A percentile compares a stretch with the other conserved stretches of the same genome.
These are phyloP conservation scores for Hypoxylon perforatum DNA, from an alignment of 495 filamentous ascomycete genomes.

Conservation along the genomic window DNA sequence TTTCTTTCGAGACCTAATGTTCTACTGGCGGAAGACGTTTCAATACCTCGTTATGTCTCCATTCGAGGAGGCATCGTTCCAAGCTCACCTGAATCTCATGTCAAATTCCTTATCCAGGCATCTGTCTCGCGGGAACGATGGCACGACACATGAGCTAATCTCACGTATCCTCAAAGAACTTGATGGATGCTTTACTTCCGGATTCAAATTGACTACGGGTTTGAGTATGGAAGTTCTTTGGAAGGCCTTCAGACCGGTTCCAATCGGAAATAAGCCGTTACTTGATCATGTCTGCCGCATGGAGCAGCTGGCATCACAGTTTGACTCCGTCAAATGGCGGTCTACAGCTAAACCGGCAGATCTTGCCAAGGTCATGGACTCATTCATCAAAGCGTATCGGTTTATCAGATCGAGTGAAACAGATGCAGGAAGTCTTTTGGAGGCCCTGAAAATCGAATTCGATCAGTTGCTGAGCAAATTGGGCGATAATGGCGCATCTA, in stretches of 20 bases:
- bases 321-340: slow-evolving; percentile 72
- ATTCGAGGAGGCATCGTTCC: slow-evolving; percentile 67
- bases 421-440: slow-evolving; percentile 56
- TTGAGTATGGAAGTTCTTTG: slow-evolving; percentile 88
- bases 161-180: slow-evolving; percentile 45
- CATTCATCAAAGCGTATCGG: slow-evolving; percentile 63
- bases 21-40: slow-evolving; percentile 70
- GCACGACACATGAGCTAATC: slow-evolving; percentile 43
- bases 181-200: slow-evolving; percentile 56
- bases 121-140: slow-evolving; percentile 31
- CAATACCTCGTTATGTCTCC: slow-evolving; percentile 49
- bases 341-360: slow-evolving; percentile 55
- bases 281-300: slow-evolving; percentile 69
- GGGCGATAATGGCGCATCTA: slow-evolving; percentile 51
- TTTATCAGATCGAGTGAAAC: slow-evolving; percentile 56
- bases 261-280: slow-evolving; percentile 51
- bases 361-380: slow-evolving; percentile 58
- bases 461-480: slow-evolving; percentile 61
- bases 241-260: slow-evolving; percentile 72
- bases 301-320: slow-evolving; percentile 76
- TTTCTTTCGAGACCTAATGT: slow-evolving; percentile 52
- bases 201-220: slow-evolving; percentile 75
- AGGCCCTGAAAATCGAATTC: slow-evolving; percentile 68
- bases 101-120: slow-evolving; percentile 44
- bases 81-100: slow-evolving; percentile 60